A percentile compares a stretch with the other conserved stretches of the same genome.
Evolutionary conservation across 495 filamentous ascomycete species (phyloP).

Genomic region (Penicillium antarcticum): DNA sequence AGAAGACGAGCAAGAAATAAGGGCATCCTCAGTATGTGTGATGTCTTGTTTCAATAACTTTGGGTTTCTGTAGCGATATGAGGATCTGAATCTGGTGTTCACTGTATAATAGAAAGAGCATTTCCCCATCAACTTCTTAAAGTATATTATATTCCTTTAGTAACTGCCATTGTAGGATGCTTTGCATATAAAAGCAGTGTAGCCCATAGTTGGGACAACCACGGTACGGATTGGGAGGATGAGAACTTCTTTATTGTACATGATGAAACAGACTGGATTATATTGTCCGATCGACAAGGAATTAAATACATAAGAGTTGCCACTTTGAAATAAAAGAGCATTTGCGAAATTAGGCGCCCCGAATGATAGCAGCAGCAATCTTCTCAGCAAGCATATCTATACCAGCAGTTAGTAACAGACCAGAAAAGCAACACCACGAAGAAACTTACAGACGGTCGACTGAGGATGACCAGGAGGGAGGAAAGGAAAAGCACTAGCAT

Average conservation of each 20-base stretch:
- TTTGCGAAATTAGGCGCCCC: not conserved
- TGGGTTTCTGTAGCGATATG: constrained; percentile 33
- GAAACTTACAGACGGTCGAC: constrained; percentile 39
- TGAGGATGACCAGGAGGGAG: constrained; percentile 51
- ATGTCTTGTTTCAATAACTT: constrained; percentile 18
- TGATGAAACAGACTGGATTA: too few species aligned
- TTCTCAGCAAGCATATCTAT: constrained; percentile 53
- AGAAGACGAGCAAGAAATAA: constrained; percentile 44
- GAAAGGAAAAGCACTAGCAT: constrained; percentile 54
- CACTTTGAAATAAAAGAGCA: not conserved
- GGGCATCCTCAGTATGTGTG: constrained; percentile 13
- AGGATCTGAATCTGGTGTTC: constrained; percentile 28
- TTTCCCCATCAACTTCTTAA: constrained; percentile 12
- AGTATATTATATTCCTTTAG: constrained; percentile 8
- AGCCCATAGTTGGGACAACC: too few species aligned
- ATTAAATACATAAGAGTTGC: not conserved
- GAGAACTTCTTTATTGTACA: too few species aligned
- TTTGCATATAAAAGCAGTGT: too few species aligned
- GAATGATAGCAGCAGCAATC: constrained; percentile 43
- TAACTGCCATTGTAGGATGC: too few species aligned
- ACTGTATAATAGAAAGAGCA: constrained; percentile 41
- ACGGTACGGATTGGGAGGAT: too few species aligned
- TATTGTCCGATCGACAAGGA: too few species aligned
- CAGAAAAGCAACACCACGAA: not conserved
- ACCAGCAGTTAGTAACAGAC: not conserved